Evolutionary conservation across 345 rosid genomes (phyloP).

Genomic region (Excoecaria cochinchinensis): DNA sequence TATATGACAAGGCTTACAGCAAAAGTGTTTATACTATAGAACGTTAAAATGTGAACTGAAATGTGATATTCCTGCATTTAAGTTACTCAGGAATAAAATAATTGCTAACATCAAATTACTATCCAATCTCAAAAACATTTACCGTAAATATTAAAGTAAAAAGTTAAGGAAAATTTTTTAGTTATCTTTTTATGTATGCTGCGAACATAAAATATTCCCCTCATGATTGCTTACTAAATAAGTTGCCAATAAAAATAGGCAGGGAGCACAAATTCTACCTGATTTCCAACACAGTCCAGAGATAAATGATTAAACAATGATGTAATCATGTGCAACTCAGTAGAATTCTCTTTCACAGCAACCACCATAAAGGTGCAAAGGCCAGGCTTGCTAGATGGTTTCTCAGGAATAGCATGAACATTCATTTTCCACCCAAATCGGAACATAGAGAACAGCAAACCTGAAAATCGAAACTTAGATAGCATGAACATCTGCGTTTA

Average conservation of each 20-base stretch:
- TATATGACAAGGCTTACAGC: constrained; percentile 6
- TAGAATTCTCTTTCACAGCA: constrained; percentile 58
- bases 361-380: constrained; percentile 78
- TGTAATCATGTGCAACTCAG: constrained; percentile 46
- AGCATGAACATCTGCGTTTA: neutral
- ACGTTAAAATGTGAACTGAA: neutral
- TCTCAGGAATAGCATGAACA: constrained; percentile 58
- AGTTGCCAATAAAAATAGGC: neutral
- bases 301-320: constrained; percentile 45
- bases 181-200: neutral
- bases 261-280: constrained; percentile 43
- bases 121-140: neutral
- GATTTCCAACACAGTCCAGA: constrained; percentile 40
- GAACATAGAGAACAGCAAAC: constrained; percentile 73
- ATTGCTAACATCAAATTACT: neutral
- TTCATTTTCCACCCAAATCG: constrained; percentile 83
- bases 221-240: neutral
- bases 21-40: constrained; percentile 7
- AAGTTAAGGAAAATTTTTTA: neutral
- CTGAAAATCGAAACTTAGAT: constrained; percentile 34
- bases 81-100: neutral
- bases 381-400: constrained; percentile 44
- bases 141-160: neutral
- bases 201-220: neutral
- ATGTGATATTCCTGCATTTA: neutral